These are phyloP conservation scores for Alternaria sp. DNA, from an alignment of 2,329 filamentous ascomycete genomes.

Conservation along the genomic window DNA sequence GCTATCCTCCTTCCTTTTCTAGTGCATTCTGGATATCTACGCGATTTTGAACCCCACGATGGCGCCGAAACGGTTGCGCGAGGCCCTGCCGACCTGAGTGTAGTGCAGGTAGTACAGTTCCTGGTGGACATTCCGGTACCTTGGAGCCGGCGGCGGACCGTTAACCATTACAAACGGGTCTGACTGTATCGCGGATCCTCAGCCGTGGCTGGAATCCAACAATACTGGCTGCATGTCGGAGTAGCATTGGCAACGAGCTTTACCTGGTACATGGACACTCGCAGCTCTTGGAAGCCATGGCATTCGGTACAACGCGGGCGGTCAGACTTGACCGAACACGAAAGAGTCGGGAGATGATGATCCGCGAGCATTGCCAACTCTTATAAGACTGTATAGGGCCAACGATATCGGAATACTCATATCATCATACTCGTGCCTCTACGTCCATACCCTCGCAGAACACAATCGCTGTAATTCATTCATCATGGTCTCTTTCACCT, in stretches of 20 bases:
- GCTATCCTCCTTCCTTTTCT: constrained; percentile 11
- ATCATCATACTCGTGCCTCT: background rate
- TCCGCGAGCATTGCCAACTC: background rate
- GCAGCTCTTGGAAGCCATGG: constrained; percentile 27
- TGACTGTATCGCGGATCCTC: constrained; percentile 5
- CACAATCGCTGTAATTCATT: background rate
- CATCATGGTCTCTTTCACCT: constrained; percentile 31
- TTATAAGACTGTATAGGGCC: background rate
- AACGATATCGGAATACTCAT: background rate
- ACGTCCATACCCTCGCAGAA: background rate
- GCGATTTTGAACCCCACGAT: constrained; percentile 5
- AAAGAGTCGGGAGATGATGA: background rate
- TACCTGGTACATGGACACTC: constrained; percentile 9
- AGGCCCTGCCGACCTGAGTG: background rate
- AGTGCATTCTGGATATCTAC: background rate
- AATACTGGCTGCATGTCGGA: background rate
- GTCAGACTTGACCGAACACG: background rate
- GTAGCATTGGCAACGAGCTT: constrained; percentile 5
- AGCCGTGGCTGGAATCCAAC: background rate
- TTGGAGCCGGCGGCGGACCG: constrained; percentile 13
- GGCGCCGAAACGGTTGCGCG: background rate
- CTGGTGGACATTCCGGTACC: constrained; percentile 1
- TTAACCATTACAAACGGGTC: constrained; percentile 18
- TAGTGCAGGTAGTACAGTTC: background rate
- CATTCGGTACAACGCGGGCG: constrained; percentile 3